Evolutionary conservation across 306 rosid genomes (phyloP), one percentile per base, ranked within the genome.

Genomic region (Erythrophleum fordii): DNA sequence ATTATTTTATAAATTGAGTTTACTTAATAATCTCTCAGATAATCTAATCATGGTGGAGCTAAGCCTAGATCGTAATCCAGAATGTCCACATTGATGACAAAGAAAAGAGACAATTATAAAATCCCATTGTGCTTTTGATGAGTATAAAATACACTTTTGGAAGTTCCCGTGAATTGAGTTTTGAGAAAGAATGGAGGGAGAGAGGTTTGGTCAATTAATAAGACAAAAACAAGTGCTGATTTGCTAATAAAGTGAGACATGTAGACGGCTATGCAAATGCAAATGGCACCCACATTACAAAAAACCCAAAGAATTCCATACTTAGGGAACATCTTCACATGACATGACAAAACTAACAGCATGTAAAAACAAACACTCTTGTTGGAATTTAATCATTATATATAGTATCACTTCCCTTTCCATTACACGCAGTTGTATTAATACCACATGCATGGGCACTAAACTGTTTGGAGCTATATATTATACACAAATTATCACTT

Each of bases 251-350:
- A 83, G 87, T 65, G 74, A 82, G 82, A 39, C 83, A 58, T 2
- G 77, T 58, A 72, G 86, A 58, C 79, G 87, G 86, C 83, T 84
- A 73, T 68, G 69, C 41, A 81, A n/a, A 18, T 51, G 23, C 52
- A 71, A 65, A 35, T 83, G 81, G 26, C 73, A 82, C 89, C 80
- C 89, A 75, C 87, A 75, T 78, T 60, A 85, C 79, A 85, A 85
- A 73, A 58, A 72, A 82, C 85, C 84, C 84, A 87, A 82, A 87
- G 29, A 34, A 83, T 77, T 74, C 68, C 76, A 69, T 80, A n/a
- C 79, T 58, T 72, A 75, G 87, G 81, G 75, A 76, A 75, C 93
- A 88, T 86, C 58, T 86, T 75, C 91, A 82, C 93, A 85, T 89
- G 89, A 86, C 73, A 83, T 75, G 88, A 87, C 91, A 81, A 81